Conservation (phyloP, 352 stramenopile genomes). For the Saprolegnia diclina region DNA sequence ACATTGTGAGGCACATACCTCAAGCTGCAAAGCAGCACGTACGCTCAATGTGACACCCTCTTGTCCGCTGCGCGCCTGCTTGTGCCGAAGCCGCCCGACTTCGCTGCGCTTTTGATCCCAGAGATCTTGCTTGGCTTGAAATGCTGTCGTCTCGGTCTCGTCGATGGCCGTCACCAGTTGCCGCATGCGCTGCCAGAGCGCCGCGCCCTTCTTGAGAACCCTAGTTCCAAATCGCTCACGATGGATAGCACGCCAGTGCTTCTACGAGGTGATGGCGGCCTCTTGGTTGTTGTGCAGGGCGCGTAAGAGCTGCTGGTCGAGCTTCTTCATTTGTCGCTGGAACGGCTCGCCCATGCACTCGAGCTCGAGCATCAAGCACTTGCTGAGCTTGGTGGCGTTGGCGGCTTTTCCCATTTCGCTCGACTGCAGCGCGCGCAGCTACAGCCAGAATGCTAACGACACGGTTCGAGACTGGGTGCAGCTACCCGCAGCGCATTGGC, state of each 20-base stretch:
- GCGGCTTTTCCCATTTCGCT: slow-evolving; percentile 1
- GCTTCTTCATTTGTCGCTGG: slow-evolving; percentile 58
- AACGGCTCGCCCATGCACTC: slow-evolving; percentile 62
- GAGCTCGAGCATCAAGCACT: slow-evolving; percentile 55
- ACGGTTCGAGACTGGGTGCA: background rate
- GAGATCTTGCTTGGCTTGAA: slow-evolving; percentile 11
- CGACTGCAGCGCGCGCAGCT: slow-evolving; percentile 13
- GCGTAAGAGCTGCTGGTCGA: slow-evolving; percentile 47
- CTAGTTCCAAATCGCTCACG: background rate
- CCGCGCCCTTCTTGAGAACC: slow-evolving; percentile 21
- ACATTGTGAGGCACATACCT: too few species aligned
- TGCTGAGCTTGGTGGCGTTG: slow-evolving; percentile 44
- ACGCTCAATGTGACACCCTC: slow-evolving; percentile 34
- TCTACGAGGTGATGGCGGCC: background rate
- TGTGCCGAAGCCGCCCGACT: slow-evolving; percentile 31
- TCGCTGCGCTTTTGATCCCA: slow-evolving; percentile 24
- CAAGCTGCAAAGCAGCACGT: too few species aligned
- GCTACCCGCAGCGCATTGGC: slow-evolving; percentile 21
- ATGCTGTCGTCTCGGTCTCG: background rate
- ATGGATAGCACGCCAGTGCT: background rate
- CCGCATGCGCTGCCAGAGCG: slow-evolving; percentile 16
- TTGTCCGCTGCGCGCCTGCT: slow-evolving; percentile 49
- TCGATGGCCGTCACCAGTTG: slow-evolving; percentile 14
- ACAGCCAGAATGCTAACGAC: background rate
- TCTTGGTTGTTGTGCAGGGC: slow-evolving; percentile 47